Percentiles rank a stretch among this genome's conserved stretches.
These are phyloP conservation scores for Heritiera littoralis DNA, from an alignment of 345 rosid species.

Conservation along the genomic window DNA sequence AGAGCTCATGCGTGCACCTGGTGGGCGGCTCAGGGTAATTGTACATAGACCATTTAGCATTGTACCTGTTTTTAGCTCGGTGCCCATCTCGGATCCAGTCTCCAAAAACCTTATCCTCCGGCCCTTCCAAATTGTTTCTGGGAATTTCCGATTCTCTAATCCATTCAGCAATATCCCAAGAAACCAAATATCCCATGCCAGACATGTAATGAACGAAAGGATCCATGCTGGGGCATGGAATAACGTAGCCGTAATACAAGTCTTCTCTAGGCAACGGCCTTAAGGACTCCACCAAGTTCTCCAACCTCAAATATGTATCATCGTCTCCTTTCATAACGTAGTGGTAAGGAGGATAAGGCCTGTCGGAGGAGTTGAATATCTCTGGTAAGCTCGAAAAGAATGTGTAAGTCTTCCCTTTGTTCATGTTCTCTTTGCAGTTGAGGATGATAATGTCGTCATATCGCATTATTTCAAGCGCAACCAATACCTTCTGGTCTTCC, in stretches of 20 bases:
- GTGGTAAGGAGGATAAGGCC: conserved; percentile 69
- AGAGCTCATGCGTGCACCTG: conserved; percentile 70
- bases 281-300: conserved; percentile 55
- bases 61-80: conserved; percentile 60
- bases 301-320: conserved; percentile 61
- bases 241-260: conserved; percentile 78
- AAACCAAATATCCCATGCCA: conserved; percentile 83
- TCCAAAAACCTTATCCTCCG: conserved; percentile 71
- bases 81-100: conserved; percentile 75
- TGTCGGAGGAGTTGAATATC: conserved; percentile 40
- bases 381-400: conserved; percentile 77
- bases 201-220: conserved; percentile 87
- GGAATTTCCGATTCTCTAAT: conserved; percentile 71
- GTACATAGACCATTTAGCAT: conserved; percentile 89
- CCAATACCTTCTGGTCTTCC: conserved; percentile 78
- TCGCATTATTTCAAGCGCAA: conserved; percentile 88
- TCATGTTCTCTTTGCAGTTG: conserved; percentile 82
- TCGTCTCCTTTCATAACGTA: conserved; percentile 85
- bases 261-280: conserved; percentile 71
- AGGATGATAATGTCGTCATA: conserved; percentile 78
- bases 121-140: conserved; percentile 62
- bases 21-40: conserved; percentile 65
- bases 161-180: conserved; percentile 93
- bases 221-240: conserved; percentile 85
- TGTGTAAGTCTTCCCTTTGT: conserved; percentile 82